Evolutionary conservation across 2,329 filamentous ascomycete genomes (phyloP), one percentile per base, ranked within the genome.

Genomic region (Lasiodiplodia citricola): DNA sequence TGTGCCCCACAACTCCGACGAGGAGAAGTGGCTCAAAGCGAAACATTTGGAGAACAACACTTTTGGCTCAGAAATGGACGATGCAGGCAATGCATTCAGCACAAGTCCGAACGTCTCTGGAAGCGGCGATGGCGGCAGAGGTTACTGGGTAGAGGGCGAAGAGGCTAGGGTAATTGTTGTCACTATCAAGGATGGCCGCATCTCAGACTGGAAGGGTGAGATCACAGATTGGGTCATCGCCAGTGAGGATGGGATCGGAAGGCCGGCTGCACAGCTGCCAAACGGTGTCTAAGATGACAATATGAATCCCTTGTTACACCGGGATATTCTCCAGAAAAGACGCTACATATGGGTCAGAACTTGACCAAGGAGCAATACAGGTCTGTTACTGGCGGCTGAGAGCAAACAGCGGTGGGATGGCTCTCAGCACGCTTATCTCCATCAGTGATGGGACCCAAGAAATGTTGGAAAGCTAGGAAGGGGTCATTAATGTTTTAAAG

Each of bases 191-290:
- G 92, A 94, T 77, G 94, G 96, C 60, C 87, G 94, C 75, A 96
- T 96, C 74, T 94, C 92, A 72, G 96, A 97, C 79, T 97, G 92
- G 92, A 97, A 97, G 83, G 95, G 96, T n/a, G 88, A 90, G 16
- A 93, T 98, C 4, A 88, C 91, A 74, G 95, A 98, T 77, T 98
- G 89, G 88, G 77, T 75, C 23, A 68, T 76, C 10, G 67, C 75
- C 23, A 64, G n/a, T 21, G 35, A 55, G n/a, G 44, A 65, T 37
- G 52, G 56, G 5, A 55, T 57, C 18, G 65, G 21, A 16, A 67
- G 50, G 1, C 18, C 60, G n/a, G 60, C 47, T 47, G 38, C 25
- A 1, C 16, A 57, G 4, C 54, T 68, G 23, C 23, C 66, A 14
- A 68, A 68, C 23, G 66, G 66, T 11, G 57, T 68, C 21, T 68